Evolutionary conservation across 192 early-diverging fungal genomes (phyloP).

Genomic region (Backusella westeae): DNA sequence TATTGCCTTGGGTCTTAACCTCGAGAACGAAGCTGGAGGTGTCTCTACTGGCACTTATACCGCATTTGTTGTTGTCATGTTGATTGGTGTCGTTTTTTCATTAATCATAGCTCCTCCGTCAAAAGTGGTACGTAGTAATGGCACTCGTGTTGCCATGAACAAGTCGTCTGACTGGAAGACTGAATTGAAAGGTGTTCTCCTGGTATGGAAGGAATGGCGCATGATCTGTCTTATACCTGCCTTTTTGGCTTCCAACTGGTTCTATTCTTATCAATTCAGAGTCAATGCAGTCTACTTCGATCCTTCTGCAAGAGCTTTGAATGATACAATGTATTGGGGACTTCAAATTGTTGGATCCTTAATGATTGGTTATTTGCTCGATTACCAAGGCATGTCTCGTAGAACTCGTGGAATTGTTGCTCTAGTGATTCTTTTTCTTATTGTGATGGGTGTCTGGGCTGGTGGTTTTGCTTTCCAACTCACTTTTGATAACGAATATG

Average conservation of each 20-base stretch:
- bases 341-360: constrained; percentile 34
- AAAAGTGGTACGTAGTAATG: constrained; percentile 63
- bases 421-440: constrained; percentile 14
- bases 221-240: constrained; percentile 65
- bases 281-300: constrained; percentile 68
- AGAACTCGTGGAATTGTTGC: constrained; percentile 23
- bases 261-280: constrained; percentile 73
- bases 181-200: constrained; percentile 47
- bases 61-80: constrained; percentile 34
- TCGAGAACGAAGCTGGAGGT: constrained; percentile 33
- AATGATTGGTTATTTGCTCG: constrained; percentile 24
- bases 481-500: constrained; percentile 35
- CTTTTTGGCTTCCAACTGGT: constrained; percentile 75
- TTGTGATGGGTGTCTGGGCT: constrained; percentile 25
- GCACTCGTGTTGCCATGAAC: constrained; percentile 57
- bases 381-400: constrained; percentile 25
- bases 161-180: constrained; percentile 59
- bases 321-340: constrained; percentile 72
- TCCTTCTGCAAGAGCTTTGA: constrained; percentile 65
- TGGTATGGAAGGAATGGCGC: constrained; percentile 59
- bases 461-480: constrained; percentile 34
- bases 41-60: constrained; percentile 33
- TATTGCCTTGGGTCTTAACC: constrained; percentile 41
- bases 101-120: constrained; percentile 35
- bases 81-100: constrained; percentile 16